Conservation (phyloP, 352 stramenopile species). For the Globisporangium spiculum region DNA sequence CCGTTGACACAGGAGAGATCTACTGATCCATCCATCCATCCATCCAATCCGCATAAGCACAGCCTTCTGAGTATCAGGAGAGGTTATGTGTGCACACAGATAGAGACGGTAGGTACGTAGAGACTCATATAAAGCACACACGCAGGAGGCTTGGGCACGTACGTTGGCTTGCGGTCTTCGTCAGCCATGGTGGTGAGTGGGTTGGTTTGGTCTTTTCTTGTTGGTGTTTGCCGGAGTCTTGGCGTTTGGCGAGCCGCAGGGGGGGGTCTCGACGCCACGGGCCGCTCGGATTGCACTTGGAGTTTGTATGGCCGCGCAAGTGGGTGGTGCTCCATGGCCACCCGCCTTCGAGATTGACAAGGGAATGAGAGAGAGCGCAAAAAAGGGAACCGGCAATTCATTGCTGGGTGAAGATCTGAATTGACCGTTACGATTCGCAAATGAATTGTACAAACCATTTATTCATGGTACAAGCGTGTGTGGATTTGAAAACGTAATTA, state of each 20-base stretch:
- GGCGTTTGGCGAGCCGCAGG: constrained; percentile 19
- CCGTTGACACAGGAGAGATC: not conserved
- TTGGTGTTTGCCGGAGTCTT: constrained; percentile 27
- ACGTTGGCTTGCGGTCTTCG: constrained; percentile 76
- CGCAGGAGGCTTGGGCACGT: constrained; percentile 16
- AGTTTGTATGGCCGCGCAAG: constrained; percentile 62
- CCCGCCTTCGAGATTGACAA: constrained; percentile 4
- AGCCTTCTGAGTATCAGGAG: not conserved
- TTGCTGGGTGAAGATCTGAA: constrained; percentile 1
- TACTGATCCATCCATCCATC: not conserved
- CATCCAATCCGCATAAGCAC: not conserved
- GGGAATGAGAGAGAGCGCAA: not conserved
- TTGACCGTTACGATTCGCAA: not conserved
- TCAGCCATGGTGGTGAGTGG: constrained; percentile 62
- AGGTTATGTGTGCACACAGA: not conserved
- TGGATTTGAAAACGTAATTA: no score
- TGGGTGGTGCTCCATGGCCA: constrained; percentile 40
- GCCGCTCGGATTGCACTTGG: constrained; percentile 38
- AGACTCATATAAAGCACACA: not conserved
- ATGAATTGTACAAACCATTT: not conserved
- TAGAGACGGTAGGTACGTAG: constrained; percentile 1
- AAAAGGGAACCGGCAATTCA: constrained; percentile 4
- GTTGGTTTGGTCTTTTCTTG: constrained; percentile 22
- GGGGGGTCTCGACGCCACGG: constrained; percentile 14
- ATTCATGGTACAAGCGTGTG: no score